These are phyloP conservation scores for Boehmeria nivea DNA, from an alignment of 306 rosid species.

Conservation along the genomic window DNA sequence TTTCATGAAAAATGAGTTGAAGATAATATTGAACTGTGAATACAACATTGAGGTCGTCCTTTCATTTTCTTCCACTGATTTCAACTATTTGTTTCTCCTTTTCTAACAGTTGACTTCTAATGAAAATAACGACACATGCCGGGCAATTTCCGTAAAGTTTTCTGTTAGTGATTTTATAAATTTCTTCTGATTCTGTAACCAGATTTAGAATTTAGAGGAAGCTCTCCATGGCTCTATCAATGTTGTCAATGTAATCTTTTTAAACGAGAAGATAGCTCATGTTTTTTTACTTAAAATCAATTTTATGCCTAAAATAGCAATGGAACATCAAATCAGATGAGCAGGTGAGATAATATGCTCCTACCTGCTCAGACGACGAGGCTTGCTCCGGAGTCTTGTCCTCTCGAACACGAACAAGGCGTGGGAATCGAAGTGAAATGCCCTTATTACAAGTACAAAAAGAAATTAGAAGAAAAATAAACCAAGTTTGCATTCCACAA, in stretches of 20 bases:
- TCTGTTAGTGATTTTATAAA: too few relatives aligned
- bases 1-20: neutral
- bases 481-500: conserved; percentile 6
- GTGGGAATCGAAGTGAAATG: conserved; percentile 90
- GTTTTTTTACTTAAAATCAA: too few relatives aligned
- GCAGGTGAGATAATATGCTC: conserved; percentile 1
- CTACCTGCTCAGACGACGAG: conserved; percentile 73
- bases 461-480: conserved; percentile 14
- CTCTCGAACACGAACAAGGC: conserved; percentile 64
- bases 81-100: neutral
- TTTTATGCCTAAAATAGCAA: too few relatives aligned
- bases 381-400: conserved; percentile 88
- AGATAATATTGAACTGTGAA: too few relatives aligned
- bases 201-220: neutral
- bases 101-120: too few relatives aligned
- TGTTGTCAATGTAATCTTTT: too few relatives aligned
- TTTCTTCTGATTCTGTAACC: neutral
- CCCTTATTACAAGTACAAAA: conserved; percentile 38
- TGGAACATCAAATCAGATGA: too few relatives aligned
- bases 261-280: too few relatives aligned
- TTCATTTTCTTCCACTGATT: neutral
- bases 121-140: too few relatives aligned
- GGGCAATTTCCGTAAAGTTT: too few relatives aligned
- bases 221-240: too few relatives aligned
- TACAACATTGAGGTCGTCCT: neutral